Evolutionary conservation across 2,329 filamentous ascomycete species (phyloP).

Genomic region (Trichoderma endophyticum): DNA sequence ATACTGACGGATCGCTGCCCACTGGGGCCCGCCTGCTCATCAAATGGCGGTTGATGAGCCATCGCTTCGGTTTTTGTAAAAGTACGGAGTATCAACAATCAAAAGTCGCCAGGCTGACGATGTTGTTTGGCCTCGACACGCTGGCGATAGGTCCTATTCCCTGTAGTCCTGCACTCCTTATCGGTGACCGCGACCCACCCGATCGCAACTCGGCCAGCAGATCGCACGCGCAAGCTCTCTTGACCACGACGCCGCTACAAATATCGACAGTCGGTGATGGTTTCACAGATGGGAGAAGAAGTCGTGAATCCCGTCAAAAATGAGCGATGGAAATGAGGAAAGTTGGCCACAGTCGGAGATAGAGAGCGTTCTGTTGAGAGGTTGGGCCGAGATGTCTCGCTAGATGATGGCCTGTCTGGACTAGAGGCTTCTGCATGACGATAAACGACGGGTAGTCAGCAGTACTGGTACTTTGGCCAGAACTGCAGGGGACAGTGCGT

Average conservation of each 20-base stretch:
- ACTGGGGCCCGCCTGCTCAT: background rate
- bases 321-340: background rate
- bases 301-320: background rate
- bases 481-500: constrained; percentile 13
- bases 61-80: background rate
- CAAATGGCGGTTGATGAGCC: background rate
- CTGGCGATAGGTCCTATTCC: background rate
- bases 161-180: constrained; percentile 12
- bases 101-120: background rate
- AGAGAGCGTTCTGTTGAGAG: constrained; percentile 13
- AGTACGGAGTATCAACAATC: background rate
- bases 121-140: background rate
- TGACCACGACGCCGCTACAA: background rate
- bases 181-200: constrained; percentile 16
- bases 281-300: background rate
- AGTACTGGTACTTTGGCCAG: constrained; percentile 2
- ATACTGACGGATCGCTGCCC: constrained; percentile 8
- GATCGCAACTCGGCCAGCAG: constrained; percentile 9
- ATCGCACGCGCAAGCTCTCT: background rate
- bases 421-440: constrained; percentile 10
- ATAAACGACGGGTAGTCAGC: constrained; percentile 12
- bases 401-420: constrained; percentile 4
- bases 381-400: constrained; percentile 18
- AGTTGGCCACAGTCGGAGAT: background rate
- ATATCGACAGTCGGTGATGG: background rate